Base-by-base conservation (phyloP, 148 eudicot genomes). In the Persicaria maculosa region DNA sequence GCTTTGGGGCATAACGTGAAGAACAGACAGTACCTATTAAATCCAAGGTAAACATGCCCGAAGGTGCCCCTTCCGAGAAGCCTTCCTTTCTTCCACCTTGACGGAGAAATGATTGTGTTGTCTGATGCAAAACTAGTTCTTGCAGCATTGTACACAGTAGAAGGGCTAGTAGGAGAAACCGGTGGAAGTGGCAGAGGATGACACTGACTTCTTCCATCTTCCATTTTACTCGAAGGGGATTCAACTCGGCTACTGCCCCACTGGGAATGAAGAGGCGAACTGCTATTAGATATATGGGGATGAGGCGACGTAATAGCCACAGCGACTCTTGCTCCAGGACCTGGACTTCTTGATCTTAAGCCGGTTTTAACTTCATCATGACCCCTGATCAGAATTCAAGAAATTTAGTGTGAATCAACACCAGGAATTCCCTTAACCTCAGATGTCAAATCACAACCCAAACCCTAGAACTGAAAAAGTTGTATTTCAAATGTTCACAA, bases 61-160 rank as follows among this genome's bases (percentile, higher is more conserved):
- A 94, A 94, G 44, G 96, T 90, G 77, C 98, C 98, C 81, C 98
- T 85, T 77, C 98, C 98, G 7, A 94, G 89, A 83, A 94, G 97
- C 84, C 72, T 90, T 74, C 98, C 98, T 80, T 86, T 94, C 86
- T 86, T 88, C 98, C 98, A 94, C 75, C 86, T 91, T n/a, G 88
- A 84, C 57, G 83, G 48, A 67, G 65, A 59, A 20, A 59, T 59
- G 65, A 16, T 59, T 59, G 83, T 81, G 76, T 73, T 79, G 75
- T 90, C 92, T 2, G 77, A 20, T 65, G 44, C 75, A 71, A 68
- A 47, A 57, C 86, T 80, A 76, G 86, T 79, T 81, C 88, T 90
- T 43, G 84, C 74, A 71, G 84, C 74, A 73, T 76, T 81, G 31
- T 80, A 80, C 78, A 94, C 76, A 57, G 86, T 75, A 75, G 93